Conservation (phyloP, 768 basidiomycete species). For the Suillus alpinus region DNA sequence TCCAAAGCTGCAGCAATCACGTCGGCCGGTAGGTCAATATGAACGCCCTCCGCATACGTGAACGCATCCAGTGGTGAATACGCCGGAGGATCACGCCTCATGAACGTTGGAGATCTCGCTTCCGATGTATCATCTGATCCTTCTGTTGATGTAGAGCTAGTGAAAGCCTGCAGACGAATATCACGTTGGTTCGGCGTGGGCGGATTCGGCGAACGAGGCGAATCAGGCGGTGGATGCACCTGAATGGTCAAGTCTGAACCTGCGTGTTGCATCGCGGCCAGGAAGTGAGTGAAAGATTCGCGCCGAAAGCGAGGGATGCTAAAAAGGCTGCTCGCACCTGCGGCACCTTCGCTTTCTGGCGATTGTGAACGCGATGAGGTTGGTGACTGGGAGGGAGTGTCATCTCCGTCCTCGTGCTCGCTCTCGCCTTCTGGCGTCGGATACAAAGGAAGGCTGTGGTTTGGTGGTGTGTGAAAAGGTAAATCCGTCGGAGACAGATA, state of each 20-base stretch:
- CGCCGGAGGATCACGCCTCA: slow-evolving; percentile 73
- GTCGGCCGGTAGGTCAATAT: slow-evolving; percentile 89
- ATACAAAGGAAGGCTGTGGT: slow-evolving; percentile 47
- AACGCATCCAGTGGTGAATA: slow-evolving; percentile 90
- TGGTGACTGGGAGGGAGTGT: slow-evolving; percentile 18
- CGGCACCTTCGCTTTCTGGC: slow-evolving; percentile 46
- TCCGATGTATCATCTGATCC: slow-evolving; percentile 24
- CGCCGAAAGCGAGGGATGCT: slow-evolving; percentile 65
- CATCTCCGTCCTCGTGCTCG: slow-evolving; percentile 22
- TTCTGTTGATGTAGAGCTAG: slow-evolving; percentile 24
- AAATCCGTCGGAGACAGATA: slow-evolving; percentile 64
- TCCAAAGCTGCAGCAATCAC: slow-evolving; percentile 88
- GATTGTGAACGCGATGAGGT: slow-evolving; percentile 56
- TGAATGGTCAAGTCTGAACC: slow-evolving; percentile 67
- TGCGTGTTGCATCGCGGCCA: slow-evolving; percentile 55
- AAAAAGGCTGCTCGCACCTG: slow-evolving; percentile 86
- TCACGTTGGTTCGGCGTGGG: slow-evolving; percentile 84
- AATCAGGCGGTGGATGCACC: slow-evolving; percentile 77
- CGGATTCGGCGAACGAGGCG: slow-evolving; percentile 73
- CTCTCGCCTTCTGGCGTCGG: slow-evolving; percentile 21
- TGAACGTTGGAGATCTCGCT: slow-evolving; percentile 31
- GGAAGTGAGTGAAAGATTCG: slow-evolving; percentile 66
- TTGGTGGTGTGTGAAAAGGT: slow-evolving; percentile 55
- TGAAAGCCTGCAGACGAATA: slow-evolving; percentile 74
- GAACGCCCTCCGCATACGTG: slow-evolving; percentile 84